Percentiles rank a stretch among this genome's conserved stretches.
Evolutionary conservation across 139 green algal species (phyloP).

Genomic region (Chlorella sp.): DNA sequence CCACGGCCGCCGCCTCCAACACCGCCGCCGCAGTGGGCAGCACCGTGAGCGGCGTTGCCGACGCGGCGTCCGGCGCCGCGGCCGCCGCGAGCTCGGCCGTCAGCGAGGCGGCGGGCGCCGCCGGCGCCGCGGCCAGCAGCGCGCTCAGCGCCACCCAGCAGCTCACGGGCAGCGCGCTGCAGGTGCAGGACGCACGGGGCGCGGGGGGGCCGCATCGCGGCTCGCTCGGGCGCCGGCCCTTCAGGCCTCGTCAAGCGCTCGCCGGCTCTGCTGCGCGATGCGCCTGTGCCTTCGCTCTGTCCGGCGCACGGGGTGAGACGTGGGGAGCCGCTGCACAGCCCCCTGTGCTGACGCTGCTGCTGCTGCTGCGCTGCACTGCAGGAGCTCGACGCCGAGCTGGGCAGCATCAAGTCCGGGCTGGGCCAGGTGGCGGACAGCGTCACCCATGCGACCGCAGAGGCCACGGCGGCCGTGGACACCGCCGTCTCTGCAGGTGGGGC

Average conservation of each 20-base stretch:
- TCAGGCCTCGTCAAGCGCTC: neutral
- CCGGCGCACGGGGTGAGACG: no score
- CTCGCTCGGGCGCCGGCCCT: no score
- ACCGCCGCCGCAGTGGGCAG: neutral
- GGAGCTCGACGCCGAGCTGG: conserved; percentile 18
- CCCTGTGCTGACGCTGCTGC: no score
- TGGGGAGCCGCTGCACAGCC: no score
- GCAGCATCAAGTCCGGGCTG: conserved; percentile 7
- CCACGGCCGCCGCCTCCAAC: neutral
- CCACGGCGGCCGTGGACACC: conserved; percentile 13
- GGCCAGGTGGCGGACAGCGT: conserved; percentile 15
- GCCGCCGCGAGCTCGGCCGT: neutral
- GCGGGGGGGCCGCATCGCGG: no score
- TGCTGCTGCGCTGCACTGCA: no score
- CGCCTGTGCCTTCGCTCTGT: no score
- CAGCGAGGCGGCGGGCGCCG: neutral
- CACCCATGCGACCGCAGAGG: conserved; percentile 15
- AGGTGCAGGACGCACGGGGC: no score
- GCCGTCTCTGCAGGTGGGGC: conserved; percentile 5
- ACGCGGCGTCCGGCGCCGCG: neutral
- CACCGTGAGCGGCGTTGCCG: neutral
- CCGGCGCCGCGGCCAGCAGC: conserved; percentile 2
- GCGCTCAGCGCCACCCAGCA: no score
- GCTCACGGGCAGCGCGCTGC: no score
- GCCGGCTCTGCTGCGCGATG: conserved; percentile 1